Percentiles rank a stretch among this genome's conserved stretches.
These are phyloP conservation scores for Cenchrus americanus DNA, from an alignment of 176 grass and related monocot genomes.

Conservation along the genomic window DNA sequence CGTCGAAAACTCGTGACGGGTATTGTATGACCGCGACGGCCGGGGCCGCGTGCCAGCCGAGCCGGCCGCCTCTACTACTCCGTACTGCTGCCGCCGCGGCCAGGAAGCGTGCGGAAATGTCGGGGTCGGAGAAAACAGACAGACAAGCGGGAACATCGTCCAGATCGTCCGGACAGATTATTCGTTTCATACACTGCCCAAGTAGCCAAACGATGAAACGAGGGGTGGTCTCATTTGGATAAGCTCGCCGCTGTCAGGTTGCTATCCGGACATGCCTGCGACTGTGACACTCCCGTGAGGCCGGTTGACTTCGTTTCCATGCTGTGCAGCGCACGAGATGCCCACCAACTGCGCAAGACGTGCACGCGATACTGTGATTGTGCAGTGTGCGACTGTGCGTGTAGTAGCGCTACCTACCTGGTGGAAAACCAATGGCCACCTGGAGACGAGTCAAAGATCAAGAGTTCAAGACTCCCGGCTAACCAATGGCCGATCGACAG, in stretches of 20 bases:
- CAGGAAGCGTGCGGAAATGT: slow-evolving; percentile 40
- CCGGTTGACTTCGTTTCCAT: not conserved
- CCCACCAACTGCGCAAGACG: not conserved
- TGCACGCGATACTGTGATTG: not conserved
- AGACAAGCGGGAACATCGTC: not conserved
- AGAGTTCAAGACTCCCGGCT: not conserved
- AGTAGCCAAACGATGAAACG: no score
- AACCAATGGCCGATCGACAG: slow-evolving; percentile 4
- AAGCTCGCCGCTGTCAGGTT: not conserved
- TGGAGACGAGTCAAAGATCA: not conserved
- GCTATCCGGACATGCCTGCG: not conserved
- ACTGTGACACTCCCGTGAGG: not conserved
- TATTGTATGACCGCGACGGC: slow-evolving; percentile 27
- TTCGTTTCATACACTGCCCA: no score
- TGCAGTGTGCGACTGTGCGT: no score
- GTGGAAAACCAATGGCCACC: not conserved
- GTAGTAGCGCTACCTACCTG: not conserved
- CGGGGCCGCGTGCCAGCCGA: not conserved
- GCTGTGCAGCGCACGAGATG: not conserved
- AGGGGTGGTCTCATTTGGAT: no score
- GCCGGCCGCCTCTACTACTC: not conserved
- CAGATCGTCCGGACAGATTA: not conserved
- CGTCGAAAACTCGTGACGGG: not conserved
- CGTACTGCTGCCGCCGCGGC: not conserved
- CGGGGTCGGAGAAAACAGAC: slow-evolving; percentile 26